Evolutionary conservation across 2,329 filamentous ascomycete genomes (phyloP).

Genomic region (Dryadomyces quercivorus): DNA sequence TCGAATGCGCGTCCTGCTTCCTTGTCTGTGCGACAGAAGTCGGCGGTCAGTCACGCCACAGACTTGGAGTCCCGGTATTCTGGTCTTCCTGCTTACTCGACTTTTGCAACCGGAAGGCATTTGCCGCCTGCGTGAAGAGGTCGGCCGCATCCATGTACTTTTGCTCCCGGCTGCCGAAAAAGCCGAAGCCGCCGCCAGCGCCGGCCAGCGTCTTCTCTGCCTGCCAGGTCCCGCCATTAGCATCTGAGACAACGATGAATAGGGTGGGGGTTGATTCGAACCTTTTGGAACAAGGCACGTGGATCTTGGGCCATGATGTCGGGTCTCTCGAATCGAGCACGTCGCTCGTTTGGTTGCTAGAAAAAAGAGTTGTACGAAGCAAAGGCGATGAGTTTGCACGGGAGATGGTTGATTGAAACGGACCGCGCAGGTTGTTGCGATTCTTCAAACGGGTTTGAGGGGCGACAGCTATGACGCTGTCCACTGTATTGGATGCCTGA

Average conservation of each 20-base stretch:
- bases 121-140: constrained; percentile 76
- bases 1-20: constrained; percentile 84
- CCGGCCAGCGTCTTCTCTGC: constrained; percentile 72
- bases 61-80: not conserved
- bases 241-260: constrained; percentile 10
- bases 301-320: constrained; percentile 43
- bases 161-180: constrained; percentile 77
- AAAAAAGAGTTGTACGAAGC: not conserved
- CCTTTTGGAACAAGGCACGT: constrained; percentile 67
- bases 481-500: not conserved
- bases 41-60: not conserved
- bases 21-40: constrained; percentile 40
- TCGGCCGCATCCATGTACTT: constrained; percentile 87
- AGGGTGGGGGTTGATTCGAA: constrained; percentile 20
- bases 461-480: constrained; percentile 1
- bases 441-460: not conserved
- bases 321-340: no score
- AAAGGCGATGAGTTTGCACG: not conserved
- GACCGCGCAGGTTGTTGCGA: not conserved
- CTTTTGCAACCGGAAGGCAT: constrained; percentile 82
- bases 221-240: constrained; percentile 30
- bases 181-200: constrained; percentile 70
- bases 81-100: constrained; percentile 43
- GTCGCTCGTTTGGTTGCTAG: not conserved
- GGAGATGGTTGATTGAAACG: not conserved